phyloP scores from a whole-genome alignment of 805 yeast genomes.

The Candida easanensis region DNA sequence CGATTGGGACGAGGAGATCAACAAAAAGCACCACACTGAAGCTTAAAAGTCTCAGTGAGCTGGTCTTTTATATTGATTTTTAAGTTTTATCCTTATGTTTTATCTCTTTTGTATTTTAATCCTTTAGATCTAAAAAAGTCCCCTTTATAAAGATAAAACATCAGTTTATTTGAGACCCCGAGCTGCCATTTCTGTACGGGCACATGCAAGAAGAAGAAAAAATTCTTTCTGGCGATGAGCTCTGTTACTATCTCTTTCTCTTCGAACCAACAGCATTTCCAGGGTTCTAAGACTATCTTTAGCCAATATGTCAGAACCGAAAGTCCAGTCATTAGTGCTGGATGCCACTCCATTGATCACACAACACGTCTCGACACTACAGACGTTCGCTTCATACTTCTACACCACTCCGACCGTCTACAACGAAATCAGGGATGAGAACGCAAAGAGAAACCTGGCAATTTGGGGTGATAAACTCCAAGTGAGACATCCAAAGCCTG shows the following conservation, averaged over 20 bases:
- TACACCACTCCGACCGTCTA: slow-evolving; percentile 91
- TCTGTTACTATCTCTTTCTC: too few species aligned
- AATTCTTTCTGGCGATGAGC: slow-evolving; percentile 3
- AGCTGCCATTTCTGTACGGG: not conserved
- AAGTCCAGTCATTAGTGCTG: slow-evolving; percentile 50
- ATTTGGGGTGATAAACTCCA: slow-evolving; percentile 75
- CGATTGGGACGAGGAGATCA: slow-evolving; percentile 20
- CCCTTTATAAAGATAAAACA: too few species aligned
- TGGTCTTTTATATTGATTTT: too few species aligned
- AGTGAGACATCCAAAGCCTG: slow-evolving; percentile 72
- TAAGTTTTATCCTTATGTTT: not conserved
- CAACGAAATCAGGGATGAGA: slow-evolving; percentile 82
- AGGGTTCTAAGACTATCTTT: not conserved
- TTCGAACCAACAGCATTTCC: too few species aligned
- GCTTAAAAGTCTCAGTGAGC: too few species aligned
- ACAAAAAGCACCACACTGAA: slow-evolving; percentile 9
- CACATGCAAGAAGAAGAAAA: not conserved
- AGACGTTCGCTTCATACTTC: slow-evolving; percentile 66
- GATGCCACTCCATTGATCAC: slow-evolving; percentile 97
- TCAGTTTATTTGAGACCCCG: not conserved
- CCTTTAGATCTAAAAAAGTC: too few species aligned
- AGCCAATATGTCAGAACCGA: slow-evolving; percentile 15
- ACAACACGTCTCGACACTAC: slow-evolving; percentile 71
- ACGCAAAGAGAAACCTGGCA: slow-evolving; percentile 71
- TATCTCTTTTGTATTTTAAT: not conserved